phyloP scores from a whole-genome alignment of 352 stramenopile species.

The Globisporangium polare region DNA sequence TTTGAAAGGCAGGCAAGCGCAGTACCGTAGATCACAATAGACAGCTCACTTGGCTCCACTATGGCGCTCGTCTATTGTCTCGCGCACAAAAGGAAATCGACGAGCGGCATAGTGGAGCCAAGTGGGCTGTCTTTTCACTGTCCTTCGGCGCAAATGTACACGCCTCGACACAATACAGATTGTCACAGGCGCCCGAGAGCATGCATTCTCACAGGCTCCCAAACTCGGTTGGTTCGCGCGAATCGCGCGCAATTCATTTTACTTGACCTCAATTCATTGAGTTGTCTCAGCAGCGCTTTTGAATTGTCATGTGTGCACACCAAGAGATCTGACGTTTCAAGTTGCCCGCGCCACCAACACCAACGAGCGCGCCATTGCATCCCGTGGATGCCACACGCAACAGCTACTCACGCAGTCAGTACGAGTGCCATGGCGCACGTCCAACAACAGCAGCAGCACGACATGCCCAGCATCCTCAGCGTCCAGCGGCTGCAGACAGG shows the following conservation, averaged over 20 bases:
- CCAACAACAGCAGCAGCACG: constrained; percentile 5
- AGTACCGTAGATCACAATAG: not conserved
- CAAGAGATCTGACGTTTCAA: constrained; percentile 16
- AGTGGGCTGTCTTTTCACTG: too few species aligned
- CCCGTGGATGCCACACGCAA: constrained; percentile 1
- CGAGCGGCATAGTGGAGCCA: too few species aligned
- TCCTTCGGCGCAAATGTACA: not conserved
- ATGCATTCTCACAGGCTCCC: not conserved
- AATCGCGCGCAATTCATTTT: not conserved
- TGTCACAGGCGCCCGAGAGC: not conserved
- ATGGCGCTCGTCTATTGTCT: too few species aligned
- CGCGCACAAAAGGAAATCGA: too few species aligned
- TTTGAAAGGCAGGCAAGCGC: not conserved
- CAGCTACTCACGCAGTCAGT: not conserved
- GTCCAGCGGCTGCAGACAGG: constrained; percentile 23
- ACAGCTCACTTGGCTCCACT: too few species aligned
- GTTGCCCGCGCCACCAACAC: constrained; percentile 4
- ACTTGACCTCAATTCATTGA: constrained; percentile 3
- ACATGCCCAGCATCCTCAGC: constrained; percentile 26
- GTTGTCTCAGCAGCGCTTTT: not conserved
- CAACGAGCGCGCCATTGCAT: constrained; percentile 4
- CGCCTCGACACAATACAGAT: not conserved
- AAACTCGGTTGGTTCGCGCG: not conserved
- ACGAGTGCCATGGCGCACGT: constrained; percentile 3
- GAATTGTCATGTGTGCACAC: constrained; percentile 1